phyloP scores from a whole-genome alignment of 768 basidiomycete species.

The Tulasnella sp. region DNA sequence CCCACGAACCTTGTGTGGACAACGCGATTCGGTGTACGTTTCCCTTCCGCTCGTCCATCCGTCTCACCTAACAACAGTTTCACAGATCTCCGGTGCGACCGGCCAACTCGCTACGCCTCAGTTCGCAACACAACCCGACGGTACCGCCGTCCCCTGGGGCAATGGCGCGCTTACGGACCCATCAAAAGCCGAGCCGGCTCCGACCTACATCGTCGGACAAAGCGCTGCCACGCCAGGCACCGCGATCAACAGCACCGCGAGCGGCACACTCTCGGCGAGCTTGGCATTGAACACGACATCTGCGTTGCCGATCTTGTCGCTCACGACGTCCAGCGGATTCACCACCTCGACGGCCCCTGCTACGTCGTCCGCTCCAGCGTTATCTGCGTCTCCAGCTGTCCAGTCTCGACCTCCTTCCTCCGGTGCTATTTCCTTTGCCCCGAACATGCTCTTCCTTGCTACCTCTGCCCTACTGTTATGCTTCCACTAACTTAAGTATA shows the following conservation, averaged over 20 bases:
- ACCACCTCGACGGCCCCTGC: not conserved
- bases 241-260: not conserved
- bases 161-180: constrained; percentile 41
- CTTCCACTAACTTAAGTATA: too few relatives aligned
- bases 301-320: not conserved
- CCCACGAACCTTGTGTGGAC: constrained; percentile 46
- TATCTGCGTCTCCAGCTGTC: not conserved
- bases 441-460: too few relatives aligned
- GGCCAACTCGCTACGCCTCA: constrained; percentile 38
- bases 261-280: not conserved
- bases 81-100: constrained; percentile 39
- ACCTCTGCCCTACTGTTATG: too few relatives aligned
- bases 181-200: constrained; percentile 27
- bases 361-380: not conserved
- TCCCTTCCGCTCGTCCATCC: not conserved
- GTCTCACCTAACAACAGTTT: not conserved
- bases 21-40: constrained; percentile 45
- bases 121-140: constrained; percentile 39
- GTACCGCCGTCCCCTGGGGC: constrained; percentile 49
- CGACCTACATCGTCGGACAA: constrained; percentile 17
- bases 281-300: not conserved
- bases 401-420: too few relatives aligned
- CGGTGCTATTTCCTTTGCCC: too few relatives aligned
- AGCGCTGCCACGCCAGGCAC: not conserved
- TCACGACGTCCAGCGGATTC: not conserved